Percentiles rank a stretch among this genome's conserved stretches.
Conservation (phyloP, 352 stramenopile genomes). For the Lagenidium sp. region DNA sequence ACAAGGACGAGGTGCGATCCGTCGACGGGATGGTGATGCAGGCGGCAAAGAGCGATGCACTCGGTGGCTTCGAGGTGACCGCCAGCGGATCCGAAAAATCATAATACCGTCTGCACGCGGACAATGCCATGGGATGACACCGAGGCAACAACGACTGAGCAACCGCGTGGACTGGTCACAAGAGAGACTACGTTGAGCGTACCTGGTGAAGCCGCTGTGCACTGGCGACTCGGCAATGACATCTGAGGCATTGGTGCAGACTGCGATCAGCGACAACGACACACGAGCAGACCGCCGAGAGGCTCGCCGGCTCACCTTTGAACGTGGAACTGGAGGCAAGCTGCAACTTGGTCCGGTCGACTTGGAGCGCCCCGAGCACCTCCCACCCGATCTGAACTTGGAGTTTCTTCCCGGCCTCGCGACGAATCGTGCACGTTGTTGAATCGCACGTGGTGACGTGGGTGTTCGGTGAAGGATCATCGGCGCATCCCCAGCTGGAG, state of each 20-base stretch:
- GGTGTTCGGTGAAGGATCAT: constrained; percentile 18
- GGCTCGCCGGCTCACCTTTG: constrained; percentile 12
- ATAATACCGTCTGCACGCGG: constrained; percentile 53
- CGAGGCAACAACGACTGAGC: neutral
- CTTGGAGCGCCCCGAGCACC: constrained; percentile 61
- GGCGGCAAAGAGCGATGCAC: constrained; percentile 59
- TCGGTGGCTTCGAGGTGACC: constrained; percentile 20
- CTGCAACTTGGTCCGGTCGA: constrained; percentile 67
- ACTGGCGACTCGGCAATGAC: constrained; percentile 37
- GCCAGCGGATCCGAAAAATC: constrained; percentile 32
- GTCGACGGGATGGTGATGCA: constrained; percentile 35
- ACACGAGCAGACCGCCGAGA: neutral
- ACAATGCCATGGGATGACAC: no score
- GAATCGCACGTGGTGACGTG: constrained; percentile 42
- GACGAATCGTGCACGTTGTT: constrained; percentile 23
- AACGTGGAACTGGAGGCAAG: constrained; percentile 47
- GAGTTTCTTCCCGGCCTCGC: constrained; percentile 11
- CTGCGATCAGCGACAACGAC: neutral
- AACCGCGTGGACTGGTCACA: neutral
- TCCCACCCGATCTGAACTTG: constrained; percentile 75
- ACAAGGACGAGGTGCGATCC: constrained; percentile 31
- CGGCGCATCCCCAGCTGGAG: constrained; percentile 40
- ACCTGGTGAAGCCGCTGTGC: constrained; percentile 44
- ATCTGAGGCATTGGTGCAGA: constrained; percentile 2
- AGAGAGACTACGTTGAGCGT: neutral